These are phyloP conservation scores for Moniliella sp. DNA, from an alignment of 1,284 basidiomycete species.

Conservation along the genomic window DNA sequence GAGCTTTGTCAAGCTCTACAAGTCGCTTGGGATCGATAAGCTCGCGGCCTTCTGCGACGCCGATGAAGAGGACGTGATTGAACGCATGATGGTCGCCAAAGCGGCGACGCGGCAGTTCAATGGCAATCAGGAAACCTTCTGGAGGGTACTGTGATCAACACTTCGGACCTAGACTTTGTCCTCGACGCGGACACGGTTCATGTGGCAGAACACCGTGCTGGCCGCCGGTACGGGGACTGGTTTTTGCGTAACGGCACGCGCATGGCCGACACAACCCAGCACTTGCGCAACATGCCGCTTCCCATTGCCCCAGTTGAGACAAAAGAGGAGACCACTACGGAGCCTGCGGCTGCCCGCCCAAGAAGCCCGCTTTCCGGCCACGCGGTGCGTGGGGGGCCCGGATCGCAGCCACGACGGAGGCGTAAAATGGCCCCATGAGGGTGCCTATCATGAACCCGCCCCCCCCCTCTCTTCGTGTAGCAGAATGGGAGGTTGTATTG, in stretches of 20 bases:
- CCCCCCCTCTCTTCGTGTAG: too few species aligned
- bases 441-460: too few species aligned
- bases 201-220: constrained; percentile 76
- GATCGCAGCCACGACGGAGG: not conserved
- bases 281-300: constrained; percentile 18
- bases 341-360: not conserved
- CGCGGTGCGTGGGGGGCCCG: not conserved
- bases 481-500: too few species aligned
- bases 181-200: constrained; percentile 91
- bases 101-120: constrained; percentile 46
- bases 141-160: constrained; percentile 65
- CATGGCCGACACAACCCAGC: constrained; percentile 18
- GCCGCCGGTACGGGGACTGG: constrained; percentile 78
- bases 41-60: constrained; percentile 63
- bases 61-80: constrained; percentile 78
- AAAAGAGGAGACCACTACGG: not conserved
- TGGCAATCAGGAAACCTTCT: constrained; percentile 48
- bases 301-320: constrained; percentile 5
- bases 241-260: constrained; percentile 50
- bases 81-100: constrained; percentile 93
- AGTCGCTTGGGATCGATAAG: constrained; percentile 72
- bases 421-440: too few species aligned
- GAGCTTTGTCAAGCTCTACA: constrained; percentile 83
- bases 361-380: not conserved
- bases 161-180: constrained; percentile 81